Base-by-base conservation (phyloP, 805 yeast species). In the Schwanniomyces polymorphus region DNA sequence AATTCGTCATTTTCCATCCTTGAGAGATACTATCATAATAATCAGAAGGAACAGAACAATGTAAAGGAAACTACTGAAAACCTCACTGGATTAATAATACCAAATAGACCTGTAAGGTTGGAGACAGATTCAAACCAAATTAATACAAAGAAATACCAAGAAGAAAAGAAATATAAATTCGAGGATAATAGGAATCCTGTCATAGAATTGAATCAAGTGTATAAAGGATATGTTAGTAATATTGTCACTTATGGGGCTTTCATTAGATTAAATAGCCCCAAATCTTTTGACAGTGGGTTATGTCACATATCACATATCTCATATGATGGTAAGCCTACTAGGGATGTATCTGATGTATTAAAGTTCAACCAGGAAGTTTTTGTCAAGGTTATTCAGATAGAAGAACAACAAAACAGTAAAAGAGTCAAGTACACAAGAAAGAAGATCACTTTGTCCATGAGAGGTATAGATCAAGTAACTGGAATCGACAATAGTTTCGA, bases 201-300 rank as follows among this genome's bases (percentile, higher is more conserved):
- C 29, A 42, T 18, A 38, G 11, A 51, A 9, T 71, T 81, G 0
- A 53, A 61, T 5, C 48, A 73, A 1, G 82, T 88, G 0, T 84
- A 85, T 55, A 64, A 63, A 26, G 97, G 96, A 0, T 64, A 53
- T 23, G 85, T 92, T 2, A 74, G 72, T 41, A 80, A 79, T 39
- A 55, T 88, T 1, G 81, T 82, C 38, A 63, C 78, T 2, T 91
- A 82, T 65, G 97, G 98, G 0, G 95, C 90, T 1, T 92, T 91
- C 60, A 78, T 90, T 0, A 64, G 79, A 8, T 61, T 91, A 43
- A 46, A 58, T 26, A 47, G 53, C 43, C 57, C 58, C 31, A 43
- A 53, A 31, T 54, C 63, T 7, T 41, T 60, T 62, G 17, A 82
- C 70, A 55, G 69, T 1, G 96, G 96, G 0, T 69, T 91, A 14